A percentile compares a stretch with the other conserved stretches of the same genome.
phyloP scores from a whole-genome alignment of 2,329 filamentous ascomycete species.

The Aspergillus versicolor region DNA sequence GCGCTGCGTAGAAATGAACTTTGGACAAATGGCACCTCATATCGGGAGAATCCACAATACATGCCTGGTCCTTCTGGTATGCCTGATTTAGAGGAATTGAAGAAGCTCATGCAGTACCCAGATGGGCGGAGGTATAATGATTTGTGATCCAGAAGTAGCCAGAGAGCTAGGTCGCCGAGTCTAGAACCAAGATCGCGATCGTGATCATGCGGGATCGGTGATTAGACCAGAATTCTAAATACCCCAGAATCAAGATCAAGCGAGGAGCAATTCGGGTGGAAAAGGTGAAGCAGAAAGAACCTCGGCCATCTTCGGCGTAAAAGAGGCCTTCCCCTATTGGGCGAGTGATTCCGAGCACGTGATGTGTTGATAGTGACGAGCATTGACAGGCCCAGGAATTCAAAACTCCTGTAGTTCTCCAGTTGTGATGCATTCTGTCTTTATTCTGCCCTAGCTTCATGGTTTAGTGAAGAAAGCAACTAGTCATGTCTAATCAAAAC shows the following conservation, averaged over 20 bases:
- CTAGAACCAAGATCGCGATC: neutral
- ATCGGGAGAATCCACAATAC: slow-evolving; percentile 28
- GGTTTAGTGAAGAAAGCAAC: neutral
- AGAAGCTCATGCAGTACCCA: slow-evolving; percentile 28
- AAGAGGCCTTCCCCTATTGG: neutral
- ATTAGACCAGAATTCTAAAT: no score
- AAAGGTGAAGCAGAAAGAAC: neutral
- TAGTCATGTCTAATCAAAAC: slow-evolving; percentile 28
- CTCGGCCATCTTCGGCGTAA: neutral
- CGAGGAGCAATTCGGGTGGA: neutral
- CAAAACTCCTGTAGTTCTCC: neutral
- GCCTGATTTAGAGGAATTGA: slow-evolving; percentile 29
- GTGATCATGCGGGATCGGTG: no score
- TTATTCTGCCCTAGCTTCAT: neutral
- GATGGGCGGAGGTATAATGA: slow-evolving; percentile 28
- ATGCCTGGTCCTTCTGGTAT: slow-evolving; percentile 35
- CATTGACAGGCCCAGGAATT: neutral
- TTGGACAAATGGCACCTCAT: slow-evolving; percentile 33
- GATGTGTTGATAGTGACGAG: neutral
- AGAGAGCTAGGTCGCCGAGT: neutral
- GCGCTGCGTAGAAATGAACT: slow-evolving; percentile 33
- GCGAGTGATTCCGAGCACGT: neutral
- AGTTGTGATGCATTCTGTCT: neutral
- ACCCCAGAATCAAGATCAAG: no score
- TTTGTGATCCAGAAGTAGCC: neutral